These are phyloP conservation scores for Rehmannia glutinosa DNA, from an alignment of 257 asterid species.

Conservation along the genomic window DNA sequence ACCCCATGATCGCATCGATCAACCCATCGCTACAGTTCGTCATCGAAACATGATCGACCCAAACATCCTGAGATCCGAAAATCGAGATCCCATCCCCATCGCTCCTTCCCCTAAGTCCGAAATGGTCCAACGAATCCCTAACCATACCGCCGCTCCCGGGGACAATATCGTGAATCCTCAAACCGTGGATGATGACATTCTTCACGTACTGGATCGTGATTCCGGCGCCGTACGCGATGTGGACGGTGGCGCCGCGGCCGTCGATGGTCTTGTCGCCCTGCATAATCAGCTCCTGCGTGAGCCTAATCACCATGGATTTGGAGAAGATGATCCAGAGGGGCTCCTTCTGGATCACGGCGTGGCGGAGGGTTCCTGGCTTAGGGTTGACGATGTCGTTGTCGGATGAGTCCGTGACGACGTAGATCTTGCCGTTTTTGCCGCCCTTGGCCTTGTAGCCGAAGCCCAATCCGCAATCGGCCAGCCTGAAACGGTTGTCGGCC, in stretches of 20 bases:
- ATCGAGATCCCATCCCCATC: slow-evolving; percentile 89
- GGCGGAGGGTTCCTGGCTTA: slow-evolving; percentile 76
- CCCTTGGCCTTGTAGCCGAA: slow-evolving; percentile 68
- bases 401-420: slow-evolving; percentile 57
- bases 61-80: slow-evolving; percentile 55
- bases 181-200: slow-evolving; percentile 70
- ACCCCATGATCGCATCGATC: slow-evolving; percentile 58
- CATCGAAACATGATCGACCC: slow-evolving; percentile 95
- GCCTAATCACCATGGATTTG: slow-evolving; percentile 49
- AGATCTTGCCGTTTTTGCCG: slow-evolving; percentile 55
- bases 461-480: slow-evolving; percentile 75
- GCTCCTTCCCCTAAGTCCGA: slow-evolving; percentile 47
- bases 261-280: slow-evolving; percentile 78
- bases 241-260: slow-evolving; percentile 62
- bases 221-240: slow-evolving; percentile 72
- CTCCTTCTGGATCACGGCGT: slow-evolving; percentile 68
- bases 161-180: slow-evolving; percentile 43
- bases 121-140: slow-evolving; percentile 52
- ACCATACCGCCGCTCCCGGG: slow-evolving; percentile 50
- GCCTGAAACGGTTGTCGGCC: slow-evolving; percentile 52
- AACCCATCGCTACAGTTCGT: slow-evolving; percentile 52
- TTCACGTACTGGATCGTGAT: slow-evolving; percentile 54
- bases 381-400: slow-evolving; percentile 51
- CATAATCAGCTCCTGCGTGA: slow-evolving; percentile 57
- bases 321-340: slow-evolving; percentile 79